These are phyloP conservation scores for Benincasa hispida DNA, from an alignment of 306 rosid genomes.

Conservation along the genomic window DNA sequence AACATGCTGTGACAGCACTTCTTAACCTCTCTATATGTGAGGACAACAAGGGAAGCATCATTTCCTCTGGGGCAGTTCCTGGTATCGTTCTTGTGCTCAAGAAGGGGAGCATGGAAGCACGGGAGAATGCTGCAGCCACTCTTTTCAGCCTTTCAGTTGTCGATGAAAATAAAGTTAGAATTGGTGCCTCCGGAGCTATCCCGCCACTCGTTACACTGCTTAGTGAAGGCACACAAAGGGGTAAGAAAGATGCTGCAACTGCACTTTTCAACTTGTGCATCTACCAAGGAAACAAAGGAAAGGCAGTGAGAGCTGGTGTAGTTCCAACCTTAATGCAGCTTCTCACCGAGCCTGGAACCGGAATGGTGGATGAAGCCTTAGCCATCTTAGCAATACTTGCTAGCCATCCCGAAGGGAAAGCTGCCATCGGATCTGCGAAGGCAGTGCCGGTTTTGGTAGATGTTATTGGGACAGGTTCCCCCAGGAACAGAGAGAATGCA, in stretches of 20 bases:
- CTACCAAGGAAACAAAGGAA: slow-evolving; percentile 93
- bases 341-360: slow-evolving; percentile 68
- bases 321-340: slow-evolving; percentile 81
- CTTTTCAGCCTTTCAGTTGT: slow-evolving; percentile 97
- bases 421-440: slow-evolving; percentile 61
- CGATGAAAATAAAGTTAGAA: slow-evolving; percentile 77
- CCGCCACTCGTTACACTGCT: slow-evolving; percentile 77
- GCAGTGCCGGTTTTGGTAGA: slow-evolving; percentile 86
- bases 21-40: slow-evolving; percentile 92
- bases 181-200: slow-evolving; percentile 84
- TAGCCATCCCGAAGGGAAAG: slow-evolving; percentile 86
- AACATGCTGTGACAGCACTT: slow-evolving; percentile 96
- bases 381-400: slow-evolving; percentile 89
- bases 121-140: slow-evolving; percentile 98
- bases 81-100: slow-evolving; percentile 86
- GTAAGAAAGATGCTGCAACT: slow-evolving; percentile 96
- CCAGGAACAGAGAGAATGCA: slow-evolving; percentile 88
- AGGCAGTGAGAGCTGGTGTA: slow-evolving; percentile 89
- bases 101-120: slow-evolving; percentile 98
- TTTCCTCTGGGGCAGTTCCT: slow-evolving; percentile 76
- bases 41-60: slow-evolving; percentile 78
- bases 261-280: slow-evolving; percentile 96
- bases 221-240: slow-evolving; percentile 92
- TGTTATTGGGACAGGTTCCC: slow-evolving; percentile 76
- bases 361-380: slow-evolving; percentile 96